A percentile compares a stretch with the other conserved stretches of the same genome.
Evolutionary conservation across 1,139 yeast genomes (phyloP).

Genomic region (Lodderomyces orthopsilosis): DNA sequence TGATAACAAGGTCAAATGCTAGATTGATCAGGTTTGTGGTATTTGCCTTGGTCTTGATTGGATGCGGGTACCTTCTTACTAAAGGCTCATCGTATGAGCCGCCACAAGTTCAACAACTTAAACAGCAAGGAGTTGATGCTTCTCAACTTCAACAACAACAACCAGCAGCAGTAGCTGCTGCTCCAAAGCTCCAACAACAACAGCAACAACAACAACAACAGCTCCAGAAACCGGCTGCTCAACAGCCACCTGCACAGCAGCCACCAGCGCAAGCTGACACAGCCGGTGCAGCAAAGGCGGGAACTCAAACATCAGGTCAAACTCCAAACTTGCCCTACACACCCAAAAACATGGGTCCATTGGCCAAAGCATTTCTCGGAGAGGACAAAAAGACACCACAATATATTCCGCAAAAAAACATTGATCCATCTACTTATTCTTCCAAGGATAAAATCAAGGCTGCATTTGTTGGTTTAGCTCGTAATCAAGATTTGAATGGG

Average conservation of each 20-base stretch:
- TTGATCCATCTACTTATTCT: conserved; percentile 12
- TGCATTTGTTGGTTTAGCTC: conserved; percentile 44
- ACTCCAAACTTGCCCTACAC: conserved; percentile 6
- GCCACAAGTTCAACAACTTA: conserved; percentile 9
- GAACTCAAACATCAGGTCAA: conserved; percentile 3
- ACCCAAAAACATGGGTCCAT: conserved; percentile 9
- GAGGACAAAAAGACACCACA: conserved; percentile 14
- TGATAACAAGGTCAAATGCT: conserved; percentile 55
- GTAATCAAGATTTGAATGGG: conserved; percentile 38
- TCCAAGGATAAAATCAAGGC: conserved; percentile 35
- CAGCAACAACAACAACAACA: background rate
- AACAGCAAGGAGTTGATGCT: background rate
- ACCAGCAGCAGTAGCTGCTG: conserved; percentile 4
- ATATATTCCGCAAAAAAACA: conserved; percentile 12
- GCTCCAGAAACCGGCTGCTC: background rate
- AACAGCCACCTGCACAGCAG: background rate
- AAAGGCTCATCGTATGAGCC: conserved; percentile 53
- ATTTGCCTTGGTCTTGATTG: conserved; percentile 54
- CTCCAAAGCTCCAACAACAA: conserved; percentile 5
- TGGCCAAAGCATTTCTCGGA: conserved; percentile 8
- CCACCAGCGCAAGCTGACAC: conserved; percentile 5
- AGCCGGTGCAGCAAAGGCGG: conserved; percentile 7
- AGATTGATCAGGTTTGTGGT: conserved; percentile 60
- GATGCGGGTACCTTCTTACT: conserved; percentile 59
- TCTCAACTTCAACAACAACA: conserved; percentile 11